Percentiles rank a stretch among this genome's conserved stretches.
Conservation (phyloP, 768 basidiomycete genomes). For the Agrocybe praecox region DNA sequence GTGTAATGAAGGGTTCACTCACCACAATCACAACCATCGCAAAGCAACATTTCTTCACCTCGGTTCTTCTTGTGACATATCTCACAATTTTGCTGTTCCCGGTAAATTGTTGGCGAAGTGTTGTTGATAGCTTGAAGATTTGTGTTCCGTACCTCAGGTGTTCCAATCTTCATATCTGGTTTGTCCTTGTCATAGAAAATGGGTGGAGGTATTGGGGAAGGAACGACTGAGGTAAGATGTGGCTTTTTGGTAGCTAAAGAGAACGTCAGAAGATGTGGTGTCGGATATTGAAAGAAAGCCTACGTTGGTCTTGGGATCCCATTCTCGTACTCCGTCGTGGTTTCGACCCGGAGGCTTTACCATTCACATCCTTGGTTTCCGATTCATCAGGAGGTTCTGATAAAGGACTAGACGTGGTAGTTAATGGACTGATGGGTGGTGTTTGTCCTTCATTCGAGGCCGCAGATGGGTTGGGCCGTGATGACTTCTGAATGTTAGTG, state of each 20-base stretch:
- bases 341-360: slow-evolving; percentile 38
- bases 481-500: slow-evolving; percentile 45
- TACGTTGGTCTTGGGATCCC: slow-evolving; percentile 51
- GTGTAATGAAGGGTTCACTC: slow-evolving; percentile 11
- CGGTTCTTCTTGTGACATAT: slow-evolving; percentile 89
- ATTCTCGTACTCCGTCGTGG: slow-evolving; percentile 57
- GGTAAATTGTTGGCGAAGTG: slow-evolving; percentile 26
- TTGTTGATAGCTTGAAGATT: slow-evolving; percentile 28
- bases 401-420: slow-evolving; percentile 75
- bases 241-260: slow-evolving; percentile 38
- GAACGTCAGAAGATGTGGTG: slow-evolving; percentile 10
- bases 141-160: slow-evolving; percentile 51
- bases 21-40: slow-evolving; percentile 51
- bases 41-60: slow-evolving; percentile 88
- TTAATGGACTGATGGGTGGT: slow-evolving; percentile 74
- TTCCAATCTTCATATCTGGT: slow-evolving; percentile 44
- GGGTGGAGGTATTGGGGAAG: slow-evolving; percentile 43
- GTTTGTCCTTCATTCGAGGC: slow-evolving; percentile 48
- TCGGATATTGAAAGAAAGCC: slow-evolving; percentile 15
- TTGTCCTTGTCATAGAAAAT: slow-evolving; percentile 49
- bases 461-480: slow-evolving; percentile 40
- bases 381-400: slow-evolving; percentile 83
- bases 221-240: slow-evolving; percentile 20
- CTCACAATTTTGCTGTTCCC: slow-evolving; percentile 81
- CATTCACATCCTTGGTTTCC: slow-evolving; percentile 59